Percentiles rank a stretch among this genome's conserved stretches.
These are phyloP conservation scores for Amaranthus cruentus DNA, from an alignment of 148 eudicot species.

Conservation along the genomic window DNA sequence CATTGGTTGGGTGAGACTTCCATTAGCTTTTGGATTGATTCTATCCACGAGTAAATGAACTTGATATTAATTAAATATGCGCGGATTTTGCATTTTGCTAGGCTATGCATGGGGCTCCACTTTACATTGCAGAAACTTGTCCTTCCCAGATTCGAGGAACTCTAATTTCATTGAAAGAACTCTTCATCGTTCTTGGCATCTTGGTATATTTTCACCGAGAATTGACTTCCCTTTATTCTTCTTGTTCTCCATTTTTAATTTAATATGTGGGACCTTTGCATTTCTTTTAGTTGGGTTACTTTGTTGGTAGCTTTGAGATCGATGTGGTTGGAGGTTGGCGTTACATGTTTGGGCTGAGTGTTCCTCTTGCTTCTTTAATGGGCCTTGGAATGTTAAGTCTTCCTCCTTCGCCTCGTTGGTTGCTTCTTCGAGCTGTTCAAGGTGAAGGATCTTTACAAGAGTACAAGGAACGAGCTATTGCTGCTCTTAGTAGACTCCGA, in stretches of 20 bases:
- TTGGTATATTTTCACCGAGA: constrained; percentile 46
- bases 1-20: constrained; percentile 76
- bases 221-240: not conserved
- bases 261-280: constrained; percentile 14
- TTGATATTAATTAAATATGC: not conserved
- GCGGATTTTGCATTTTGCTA: constrained; percentile 30
- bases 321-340: constrained; percentile 95
- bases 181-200: constrained; percentile 86
- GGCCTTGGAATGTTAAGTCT: constrained; percentile 84
- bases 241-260: not conserved
- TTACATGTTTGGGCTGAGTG: constrained; percentile 85
- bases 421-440: constrained; percentile 85
- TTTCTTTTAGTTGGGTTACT: constrained; percentile 70
- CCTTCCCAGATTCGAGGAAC: constrained; percentile 97
- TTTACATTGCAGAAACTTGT: constrained; percentile 95
- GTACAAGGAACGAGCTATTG: constrained; percentile 66
- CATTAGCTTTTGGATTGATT: not conserved
- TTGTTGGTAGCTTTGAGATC: constrained; percentile 71
- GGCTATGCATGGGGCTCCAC: constrained; percentile 99
- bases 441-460: constrained; percentile 68
- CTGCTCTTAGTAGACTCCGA: constrained; percentile 67
- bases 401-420: constrained; percentile 95
- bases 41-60: not conserved
- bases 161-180: constrained; percentile 80
- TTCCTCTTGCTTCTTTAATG: constrained; percentile 70